Conservation (phyloP, 768 basidiomycete genomes). For the Phylloporus arenicola region DNA sequence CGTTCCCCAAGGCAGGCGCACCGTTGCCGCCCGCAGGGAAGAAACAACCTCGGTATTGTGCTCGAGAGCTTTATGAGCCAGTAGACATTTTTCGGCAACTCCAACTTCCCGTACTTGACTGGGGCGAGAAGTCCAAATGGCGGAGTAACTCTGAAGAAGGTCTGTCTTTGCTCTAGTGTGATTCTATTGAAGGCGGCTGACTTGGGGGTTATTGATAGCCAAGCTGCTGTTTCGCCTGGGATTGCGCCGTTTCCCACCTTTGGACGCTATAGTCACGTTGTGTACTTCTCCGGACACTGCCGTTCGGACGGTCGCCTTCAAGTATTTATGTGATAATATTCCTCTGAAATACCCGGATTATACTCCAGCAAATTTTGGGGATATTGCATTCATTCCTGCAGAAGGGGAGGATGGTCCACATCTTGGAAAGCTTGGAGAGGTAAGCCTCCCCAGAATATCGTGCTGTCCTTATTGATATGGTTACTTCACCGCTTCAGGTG, state of each 20-base stretch:
- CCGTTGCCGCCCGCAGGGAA: slow-evolving; percentile 17
- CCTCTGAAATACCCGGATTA: slow-evolving; percentile 55
- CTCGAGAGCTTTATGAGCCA: slow-evolving; percentile 84
- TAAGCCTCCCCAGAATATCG: slow-evolving; percentile 18
- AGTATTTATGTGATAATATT: slow-evolving; percentile 78
- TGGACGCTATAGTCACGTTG: slow-evolving; percentile 60
- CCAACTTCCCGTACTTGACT: slow-evolving; percentile 79
- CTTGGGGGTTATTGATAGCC: slow-evolving; percentile 40
- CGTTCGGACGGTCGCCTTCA: slow-evolving; percentile 58
- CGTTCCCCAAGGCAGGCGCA: slow-evolving; percentile 61
- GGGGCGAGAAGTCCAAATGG: slow-evolving; percentile 81
- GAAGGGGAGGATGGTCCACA: slow-evolving; percentile 44
- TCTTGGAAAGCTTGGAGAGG: slow-evolving; percentile 63
- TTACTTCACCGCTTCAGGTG: slow-evolving; percentile 43
- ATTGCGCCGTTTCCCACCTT: slow-evolving; percentile 59
- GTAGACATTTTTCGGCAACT: slow-evolving; percentile 62
- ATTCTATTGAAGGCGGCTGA: not conserved
- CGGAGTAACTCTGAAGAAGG: slow-evolving; percentile 81
- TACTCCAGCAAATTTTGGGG: slow-evolving; percentile 46
- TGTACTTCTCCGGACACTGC: slow-evolving; percentile 53
- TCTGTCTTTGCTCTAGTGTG: slow-evolving; percentile 24
- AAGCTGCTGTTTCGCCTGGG: slow-evolving; percentile 75
- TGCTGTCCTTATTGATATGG: not conserved
- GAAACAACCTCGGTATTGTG: slow-evolving; percentile 49
- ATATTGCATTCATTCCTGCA: slow-evolving; percentile 78